Percentiles rank a stretch among this genome's conserved stretches.
phyloP scores from a whole-genome alignment of 495 filamentous ascomycete species.

The Monascus purpureus region DNA sequence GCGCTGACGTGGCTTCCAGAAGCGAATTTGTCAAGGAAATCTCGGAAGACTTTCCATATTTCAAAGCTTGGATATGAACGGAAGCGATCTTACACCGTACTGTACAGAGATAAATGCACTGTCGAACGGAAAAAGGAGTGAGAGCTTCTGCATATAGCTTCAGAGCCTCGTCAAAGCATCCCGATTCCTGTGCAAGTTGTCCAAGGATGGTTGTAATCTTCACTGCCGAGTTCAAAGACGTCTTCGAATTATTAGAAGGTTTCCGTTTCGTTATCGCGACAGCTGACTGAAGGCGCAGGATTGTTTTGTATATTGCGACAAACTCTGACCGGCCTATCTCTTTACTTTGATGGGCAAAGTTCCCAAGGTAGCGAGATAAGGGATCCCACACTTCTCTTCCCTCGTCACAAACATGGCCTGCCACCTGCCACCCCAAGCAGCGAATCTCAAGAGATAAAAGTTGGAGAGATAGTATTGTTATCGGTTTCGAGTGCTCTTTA shows the following conservation, averaged over 20 bases:
- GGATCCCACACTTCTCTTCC: conserved; percentile 59
- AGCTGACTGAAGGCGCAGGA: conserved; percentile 25
- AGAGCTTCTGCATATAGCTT: conserved; percentile 24
- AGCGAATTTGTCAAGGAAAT: conserved; percentile 12
- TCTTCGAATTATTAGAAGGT: conserved; percentile 7
- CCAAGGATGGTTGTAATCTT: conserved; percentile 24
- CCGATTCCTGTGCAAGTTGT: conserved; percentile 32
- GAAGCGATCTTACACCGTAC: conserved; percentile 31
- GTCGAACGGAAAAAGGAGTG: conserved; percentile 15
- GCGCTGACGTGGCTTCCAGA: conserved; percentile 25
- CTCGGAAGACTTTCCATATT: conserved; percentile 8
- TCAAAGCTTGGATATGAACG: conserved; percentile 24
- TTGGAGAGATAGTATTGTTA: conserved; percentile 49
- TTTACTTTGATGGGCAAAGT: conserved; percentile 42
- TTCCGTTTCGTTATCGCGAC: conserved; percentile 17
- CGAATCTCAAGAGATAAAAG: conserved; percentile 51
- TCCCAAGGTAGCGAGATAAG: conserved; percentile 47
- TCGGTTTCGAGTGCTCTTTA: conserved; percentile 42
- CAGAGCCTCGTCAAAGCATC: conserved; percentile 29
- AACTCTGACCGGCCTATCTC: conserved; percentile 28
- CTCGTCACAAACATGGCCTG: conserved; percentile 51
- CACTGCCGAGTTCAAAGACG: conserved; percentile 13
- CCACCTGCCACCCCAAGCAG: conserved; percentile 55
- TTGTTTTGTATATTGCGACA: conserved; percentile 17
- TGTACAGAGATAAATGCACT: conserved; percentile 22